Base-by-base conservation (phyloP, 2,329 filamentous ascomycete species). In the Keithomyces neogunnii region DNA sequence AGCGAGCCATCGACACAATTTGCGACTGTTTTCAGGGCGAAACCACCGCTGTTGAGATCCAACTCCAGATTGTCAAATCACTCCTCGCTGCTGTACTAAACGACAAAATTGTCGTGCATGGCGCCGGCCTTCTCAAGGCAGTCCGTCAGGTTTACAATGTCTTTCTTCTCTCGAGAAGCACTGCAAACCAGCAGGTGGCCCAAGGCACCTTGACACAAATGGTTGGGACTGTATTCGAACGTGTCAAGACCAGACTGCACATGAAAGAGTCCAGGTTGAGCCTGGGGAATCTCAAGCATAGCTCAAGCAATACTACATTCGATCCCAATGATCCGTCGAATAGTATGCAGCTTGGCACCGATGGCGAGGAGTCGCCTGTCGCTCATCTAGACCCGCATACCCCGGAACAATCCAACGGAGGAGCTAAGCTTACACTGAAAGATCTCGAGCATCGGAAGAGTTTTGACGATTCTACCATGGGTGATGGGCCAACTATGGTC, bases 21-120 rank as follows among this genome's bases (percentile, higher is more conserved):
- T 99, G 93, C 76, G 92, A 97, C 66, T 99, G 93, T 68, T 99
- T 99, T 66, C 91, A 97, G 66, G 92, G 93, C 64, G 93, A 99
- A 72, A 88, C 88, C 1, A 99, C 95, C 0, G 85, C 89, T 3
- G 80, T 86, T 49, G 92, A 96, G 67, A 86, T 97, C 46, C 93
- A 99, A 69, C 81, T 97, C 61, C 93, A 99, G 71, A 99, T 99
- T 60, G 89, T 99, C 67, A 97, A 99, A 72, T 97, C 93, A 2
- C 76, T 99, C 53, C 75, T 99, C 53, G 91, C 93, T 11, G 95
- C 95, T 11, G 93, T 99, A 11, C 75, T 99, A 57, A 97, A 97
- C 65, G 93, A 99, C 73, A 99, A 97, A 73, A 96, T 97, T 57
- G 90, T 99, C 43, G 95, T 99, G 2, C 93, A 99, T 67, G 93